Base-by-base conservation (phyloP, 1,284 basidiomycete genomes). In the Lignosus rhinocerotis region DNA sequence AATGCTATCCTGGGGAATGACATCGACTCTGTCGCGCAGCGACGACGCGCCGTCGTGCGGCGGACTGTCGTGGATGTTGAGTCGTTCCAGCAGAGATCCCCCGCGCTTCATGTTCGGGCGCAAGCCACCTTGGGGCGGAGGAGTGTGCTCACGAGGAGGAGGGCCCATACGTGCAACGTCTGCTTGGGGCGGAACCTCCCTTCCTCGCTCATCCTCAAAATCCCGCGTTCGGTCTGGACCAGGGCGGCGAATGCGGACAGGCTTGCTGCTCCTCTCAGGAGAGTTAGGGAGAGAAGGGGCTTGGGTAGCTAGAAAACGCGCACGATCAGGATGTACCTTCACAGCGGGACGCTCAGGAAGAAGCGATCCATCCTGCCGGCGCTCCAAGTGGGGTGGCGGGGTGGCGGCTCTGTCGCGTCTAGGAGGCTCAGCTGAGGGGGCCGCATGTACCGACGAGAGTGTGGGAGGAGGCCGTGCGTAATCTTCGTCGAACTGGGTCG, bases 21-120 rank as follows among this genome's bases (percentile, higher is more conserved):
- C 7, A 14, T 76, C 73, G 21, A 80, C 77, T 16, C 78, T 69
- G 2, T 79, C 78, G 11, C 76, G 69, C 56, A 80, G 57, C 12
- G 78, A 75, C 7, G 69, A 48, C 5, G 52, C 54, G 64, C 45
- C 68, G 43, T 48, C 53, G 19, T 53, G 51, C 43, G 51, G 60
- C 52, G 38, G 48, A 46, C 44, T 52, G 64, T 41, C 68, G 53
- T 68, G 66, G 6, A 75, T 52, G n/a, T 66, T 69, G 46, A 79
- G 59, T 31, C 77, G 67, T 19, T 78, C 78, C 32, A 79, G 60
- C 21, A 79, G 63, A 0, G 76, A 79, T 0, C 60, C 65, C 8
- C 73, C 61, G 33, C 71, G 74, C 14, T 67, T 69, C 50, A 74
- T 73, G 21, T 69, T 63, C 9, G 70, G 61, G 12, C 64, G 61